Evolutionary conservation across 257 asterid species (phyloP), one percentile per base, ranked within the genome.

Genomic region (Anisodus tanguticus): DNA sequence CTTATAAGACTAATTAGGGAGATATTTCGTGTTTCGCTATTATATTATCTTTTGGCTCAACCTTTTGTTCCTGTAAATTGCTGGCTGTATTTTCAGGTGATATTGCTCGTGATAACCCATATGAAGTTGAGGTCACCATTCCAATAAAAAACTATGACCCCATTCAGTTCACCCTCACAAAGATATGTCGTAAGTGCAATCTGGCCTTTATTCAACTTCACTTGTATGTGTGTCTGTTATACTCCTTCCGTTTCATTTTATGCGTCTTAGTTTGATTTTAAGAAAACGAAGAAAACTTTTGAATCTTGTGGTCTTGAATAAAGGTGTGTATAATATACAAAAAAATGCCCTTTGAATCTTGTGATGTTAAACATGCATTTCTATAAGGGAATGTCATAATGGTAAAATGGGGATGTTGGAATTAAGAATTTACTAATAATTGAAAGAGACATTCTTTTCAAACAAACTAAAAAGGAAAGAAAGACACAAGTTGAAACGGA

Each of bases 71-170:
- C 85, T 85, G 35, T 82, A 15, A 69, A 39, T 81, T 82, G 19
- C 84, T 87, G 63, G 80, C 84, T 64, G 70, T 79, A 17, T 85
- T 80, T 81, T 84, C 85, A 94, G 99, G 99, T 90, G 92, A 90
- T 85, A 88, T 87, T 77, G 92, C 94, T 89, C 92, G 83, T 31
- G 91, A 91, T 85, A 45, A 84, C 72, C 95, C 98, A 80, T 96
- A 92, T 86, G 97, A 89, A 91, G 95, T 94, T 86, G 92, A 91
- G 88, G 88, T 96, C 85, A 93, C 98, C 80, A 92, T 96, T 80
- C 99, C 98, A 8, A 77, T 96, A 67, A 91, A 92, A 89, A 88
- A 90, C 86, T 96, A 92, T 80, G 94, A 91, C 79, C 97, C 98
- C 0, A 57, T 94, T 86, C 93, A 90, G 86, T 96, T 96, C 86